Base-by-base conservation (phyloP, 257 asterid species). In the Plantago elongata region DNA sequence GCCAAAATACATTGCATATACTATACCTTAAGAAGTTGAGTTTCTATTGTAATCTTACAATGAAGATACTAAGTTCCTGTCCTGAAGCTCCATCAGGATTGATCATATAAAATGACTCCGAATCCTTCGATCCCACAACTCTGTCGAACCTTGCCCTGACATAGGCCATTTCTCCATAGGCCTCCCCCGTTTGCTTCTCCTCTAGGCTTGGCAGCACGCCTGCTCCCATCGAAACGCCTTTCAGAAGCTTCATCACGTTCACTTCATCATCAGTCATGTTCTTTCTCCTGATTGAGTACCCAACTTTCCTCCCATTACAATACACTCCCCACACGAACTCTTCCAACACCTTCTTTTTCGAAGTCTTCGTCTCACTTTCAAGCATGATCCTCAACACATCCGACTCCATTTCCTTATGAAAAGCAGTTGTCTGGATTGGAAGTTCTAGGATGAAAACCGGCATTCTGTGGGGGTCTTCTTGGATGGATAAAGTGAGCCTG, bases 181-280 rank as follows among this genome's bases (percentile, higher is more conserved):
- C 72, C 13, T 70, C 83, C 3, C 66, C 49, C 4, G 62, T 46
- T 7, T 75, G 86, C 74, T 78, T 81, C 42, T 82, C 78, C 7
- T 38, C 49, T 69, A 69, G 3, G 44, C 81, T 60, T 12, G 98
- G 96, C 60, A 92, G 76, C 13, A 92, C 99, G 0, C 99, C 99
- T 9, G 94, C 97, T 46, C 96, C 96, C 92, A 86, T 88, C 8
- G 98, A 91, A 9, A 91, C 96, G 0, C 99, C 99, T 65, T 92
- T 71, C 13, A 92, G 72, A 10, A 86, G 77, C 74, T 77, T 70
- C 86, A 89, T 83, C 0, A 92, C 97, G 56, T 84, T 94, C 8
- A 58, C 58, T 38, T 92, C 99, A 46, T 92, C 99, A 0, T 87
- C 95, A 3, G 57, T 82, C 95, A 89, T 84, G 37, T 80, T 68